phyloP scores from a whole-genome alignment of 2,329 filamentous ascomycete species.

The Pseudogymnoascus sp. region DNA sequence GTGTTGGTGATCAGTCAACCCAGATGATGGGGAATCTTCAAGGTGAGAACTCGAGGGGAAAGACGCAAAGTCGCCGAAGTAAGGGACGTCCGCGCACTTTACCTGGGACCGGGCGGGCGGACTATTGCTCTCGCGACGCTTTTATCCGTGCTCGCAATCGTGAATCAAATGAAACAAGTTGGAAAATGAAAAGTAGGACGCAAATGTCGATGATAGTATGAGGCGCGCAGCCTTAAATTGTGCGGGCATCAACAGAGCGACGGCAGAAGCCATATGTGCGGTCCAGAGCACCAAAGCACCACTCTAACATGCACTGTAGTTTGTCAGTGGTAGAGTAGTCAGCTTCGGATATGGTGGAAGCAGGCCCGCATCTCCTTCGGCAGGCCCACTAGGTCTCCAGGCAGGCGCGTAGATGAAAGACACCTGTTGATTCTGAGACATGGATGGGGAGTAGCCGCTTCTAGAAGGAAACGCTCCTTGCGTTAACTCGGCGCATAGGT shows the following conservation, averaged over 20 bases:
- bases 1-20: background rate
- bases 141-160: background rate
- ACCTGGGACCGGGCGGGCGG: background rate
- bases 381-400: background rate
- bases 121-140: background rate
- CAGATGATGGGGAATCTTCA: background rate
- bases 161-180: background rate
- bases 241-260: background rate
- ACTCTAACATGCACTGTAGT: too few relatives aligned
- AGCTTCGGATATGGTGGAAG: conserved; percentile 3
- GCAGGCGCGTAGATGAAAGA: background rate
- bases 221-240: background rate
- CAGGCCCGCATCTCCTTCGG: conserved; percentile 6
- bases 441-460: background rate
- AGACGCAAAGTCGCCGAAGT: background rate
- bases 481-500: background rate
- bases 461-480: background rate
- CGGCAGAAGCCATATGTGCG: background rate
- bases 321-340: background rate
- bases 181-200: background rate
- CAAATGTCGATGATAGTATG: background rate
- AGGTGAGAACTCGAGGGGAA: background rate
- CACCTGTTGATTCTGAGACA: background rate
- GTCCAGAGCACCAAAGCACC: conserved; percentile 1
- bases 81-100: background rate